Evolutionary conservation across 176 grass and related monocot species (phyloP), one percentile per base, ranked within the genome.

Genomic region (Leersia perrieri): DNA sequence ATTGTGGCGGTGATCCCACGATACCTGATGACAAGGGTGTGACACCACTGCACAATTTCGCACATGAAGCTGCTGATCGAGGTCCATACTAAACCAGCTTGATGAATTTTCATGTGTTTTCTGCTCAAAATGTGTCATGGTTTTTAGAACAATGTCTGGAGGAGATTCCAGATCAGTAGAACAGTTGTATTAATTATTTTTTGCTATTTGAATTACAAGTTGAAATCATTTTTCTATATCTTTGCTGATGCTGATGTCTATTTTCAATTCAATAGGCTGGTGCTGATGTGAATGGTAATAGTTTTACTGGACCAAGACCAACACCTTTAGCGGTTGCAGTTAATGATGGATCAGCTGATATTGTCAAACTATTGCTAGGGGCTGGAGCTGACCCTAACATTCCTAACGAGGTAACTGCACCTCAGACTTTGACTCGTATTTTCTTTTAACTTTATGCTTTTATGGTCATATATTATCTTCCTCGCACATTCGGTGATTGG

Each of bases 371-470:
- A 12, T 78, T 87, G 60, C 32, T 90, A 82, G 79, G 87, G 42
- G 57, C 74, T 82, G 83, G 88, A 78, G 83, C 83, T 44, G 62
- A 87, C 25, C 58, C 88, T 64, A 90, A 90, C 74, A 28, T 90
- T 40, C 40, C 34, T 36, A 79, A 79, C 25, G 10, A 78, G n/a
- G 89, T 87, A 67, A 72, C 20, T 75, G 16, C 72, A 20, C 6
- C 33, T n/a, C n/a, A n/a, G n/a, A n/a, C n/a, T n/a, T n/a, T n/a
- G n/a, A n/a, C n/a, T n/a, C n/a, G n/a, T n/a, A n/a, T n/a, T n/a
- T n/a, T n/a, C n/a, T n/a, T n/a, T n/a, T n/a, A n/a, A n/a, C n/a
- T n/a, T n/a, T n/a, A n/a, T n/a, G n/a, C n/a, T n/a, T 53, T 39
- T 3, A 60, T 60, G n/a, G n/a, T n/a, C n/a, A n/a, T n/a, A n/a